Percentiles rank a stretch among this genome's conserved stretches.
Evolutionary conservation across 345 rosid species (phyloP).

Genomic region (Eutrema yunnanense): DNA sequence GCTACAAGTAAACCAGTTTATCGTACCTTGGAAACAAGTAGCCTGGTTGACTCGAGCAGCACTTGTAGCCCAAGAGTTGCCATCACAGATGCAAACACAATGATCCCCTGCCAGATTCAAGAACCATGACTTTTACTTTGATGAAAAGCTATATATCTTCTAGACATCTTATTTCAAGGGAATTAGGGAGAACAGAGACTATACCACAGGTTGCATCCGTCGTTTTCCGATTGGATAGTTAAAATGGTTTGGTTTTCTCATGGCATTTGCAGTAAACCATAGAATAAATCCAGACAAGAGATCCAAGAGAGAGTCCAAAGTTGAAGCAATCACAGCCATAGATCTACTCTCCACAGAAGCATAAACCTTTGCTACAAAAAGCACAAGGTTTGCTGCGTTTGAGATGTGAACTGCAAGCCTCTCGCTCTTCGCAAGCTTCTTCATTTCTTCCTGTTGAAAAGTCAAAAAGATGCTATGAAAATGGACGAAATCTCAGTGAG

Average conservation of each 20-base stretch:
- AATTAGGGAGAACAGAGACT: background rate
- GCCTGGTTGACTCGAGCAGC: constrained; percentile 42
- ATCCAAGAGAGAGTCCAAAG: constrained; percentile 79
- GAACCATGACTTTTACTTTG: background rate
- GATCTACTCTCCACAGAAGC: constrained; percentile 72
- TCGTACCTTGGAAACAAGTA: constrained; percentile 37
- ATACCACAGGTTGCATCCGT: constrained; percentile 86
- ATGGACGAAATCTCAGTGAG: background rate
- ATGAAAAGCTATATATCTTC: background rate
- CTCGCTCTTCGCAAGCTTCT: constrained; percentile 60
- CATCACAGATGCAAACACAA: constrained; percentile 62
- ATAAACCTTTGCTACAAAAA: constrained; percentile 66
- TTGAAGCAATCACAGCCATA: constrained; percentile 78
- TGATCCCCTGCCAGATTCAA: constrained; percentile 40
- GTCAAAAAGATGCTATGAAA: background rate
- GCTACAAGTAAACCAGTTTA: background rate
- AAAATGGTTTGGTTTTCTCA: constrained; percentile 64
- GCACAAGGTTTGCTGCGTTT: constrained; percentile 54
- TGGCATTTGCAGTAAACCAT: constrained; percentile 79
- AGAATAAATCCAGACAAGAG: constrained; percentile 77
- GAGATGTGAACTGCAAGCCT: constrained; percentile 58
- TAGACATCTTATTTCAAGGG: background rate
- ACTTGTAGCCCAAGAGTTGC: constrained; percentile 61
- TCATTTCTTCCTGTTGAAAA: constrained; percentile 56
- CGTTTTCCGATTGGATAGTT: constrained; percentile 78